Base-by-base conservation (phyloP, 1,284 basidiomycete species). In the Entoloma clypeatum region DNA sequence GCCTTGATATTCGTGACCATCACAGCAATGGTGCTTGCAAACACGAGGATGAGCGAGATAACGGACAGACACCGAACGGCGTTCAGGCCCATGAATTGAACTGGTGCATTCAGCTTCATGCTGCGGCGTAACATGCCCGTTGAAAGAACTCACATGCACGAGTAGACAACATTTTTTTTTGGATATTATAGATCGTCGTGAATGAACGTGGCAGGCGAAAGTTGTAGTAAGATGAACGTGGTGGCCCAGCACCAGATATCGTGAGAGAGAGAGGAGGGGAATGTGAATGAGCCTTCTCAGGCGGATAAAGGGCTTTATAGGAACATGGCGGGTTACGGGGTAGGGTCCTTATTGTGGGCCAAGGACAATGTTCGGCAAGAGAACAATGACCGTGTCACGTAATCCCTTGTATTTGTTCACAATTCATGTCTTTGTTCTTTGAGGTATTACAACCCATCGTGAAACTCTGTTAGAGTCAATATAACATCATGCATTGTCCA, bases 1-100 rank as follows among this genome's bases (percentile, higher is more conserved):
- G 88, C 86, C 53, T 87, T 75, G 56, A 91, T 68, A 57, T 93
- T 90, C 47, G 81, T 73, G 33, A 83, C 86, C 64, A 94, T 77
- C 19, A 85, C 83, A 38, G 86, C 65, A 47, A 93, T 80, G 54
- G 82, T 92, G 49, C 84, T 85, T 2, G 81, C 64, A 48, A 93
- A 82, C 4, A 91, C 77, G 41, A 85, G 73, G 32, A 90, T 59
- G 35, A 92, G 77, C 5, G 81, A 74, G 51, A 92, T 63, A 60
- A 93, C 76, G 59, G 86, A 90, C 46, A 95, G 61, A 10, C 72
- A 66, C 34, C 92, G 85, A 52, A 92, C 67, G 53, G 67, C 67
- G 58, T 94, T 94, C 58, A 94, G 77, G 44, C 71, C 74, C 53
- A 90, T 74, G 67, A 93, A 94, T 50, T 73, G 55, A 53, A 78